phyloP scores from a whole-genome alignment of 441 rosid genomes.

The Capsella rubella region DNA sequence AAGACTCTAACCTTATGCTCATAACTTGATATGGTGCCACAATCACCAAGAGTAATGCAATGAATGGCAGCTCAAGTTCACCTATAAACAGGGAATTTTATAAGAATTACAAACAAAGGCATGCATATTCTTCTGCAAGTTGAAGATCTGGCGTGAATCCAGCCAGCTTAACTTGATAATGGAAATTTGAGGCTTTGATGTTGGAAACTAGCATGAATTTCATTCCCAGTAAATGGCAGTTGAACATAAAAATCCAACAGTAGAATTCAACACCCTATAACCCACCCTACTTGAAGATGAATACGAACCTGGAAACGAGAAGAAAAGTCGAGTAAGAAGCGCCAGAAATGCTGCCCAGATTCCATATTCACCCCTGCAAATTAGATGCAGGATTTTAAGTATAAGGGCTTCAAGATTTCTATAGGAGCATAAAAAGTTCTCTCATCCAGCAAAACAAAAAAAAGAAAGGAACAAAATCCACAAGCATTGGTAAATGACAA shows the following conservation, averaged over 20 bases:
- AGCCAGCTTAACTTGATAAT: not conserved
- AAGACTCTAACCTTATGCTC: conserved; percentile 62
- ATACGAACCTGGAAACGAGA: conserved; percentile 73
- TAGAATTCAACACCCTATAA: not conserved
- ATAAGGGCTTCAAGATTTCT: conserved; percentile 29
- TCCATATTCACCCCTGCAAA: conserved; percentile 93
- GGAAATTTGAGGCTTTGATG: not conserved
- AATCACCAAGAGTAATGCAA: conserved; percentile 73
- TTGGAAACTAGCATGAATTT: not conserved
- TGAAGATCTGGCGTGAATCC: not conserved
- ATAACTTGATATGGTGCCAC: conserved; percentile 78
- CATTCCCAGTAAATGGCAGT: not conserved
- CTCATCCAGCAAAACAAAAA: conserved; percentile 1
- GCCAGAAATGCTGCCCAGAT: conserved; percentile 83
- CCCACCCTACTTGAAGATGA: conserved; percentile 9
- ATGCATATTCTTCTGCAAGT: not conserved
- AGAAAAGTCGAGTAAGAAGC: conserved; percentile 87
- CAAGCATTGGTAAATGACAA: not conserved
- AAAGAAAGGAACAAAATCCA: conserved; percentile 6
- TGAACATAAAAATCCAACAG: not conserved
- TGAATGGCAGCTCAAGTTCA: conserved; percentile 88
- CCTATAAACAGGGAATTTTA: conserved; percentile 48
- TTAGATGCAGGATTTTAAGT: conserved; percentile 17
- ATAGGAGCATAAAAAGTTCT: not conserved
- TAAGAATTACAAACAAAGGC: conserved; percentile 5